Conservation (phyloP, 2,329 filamentous ascomycete genomes). For the Aspergillus pseudotamarii region DNA sequence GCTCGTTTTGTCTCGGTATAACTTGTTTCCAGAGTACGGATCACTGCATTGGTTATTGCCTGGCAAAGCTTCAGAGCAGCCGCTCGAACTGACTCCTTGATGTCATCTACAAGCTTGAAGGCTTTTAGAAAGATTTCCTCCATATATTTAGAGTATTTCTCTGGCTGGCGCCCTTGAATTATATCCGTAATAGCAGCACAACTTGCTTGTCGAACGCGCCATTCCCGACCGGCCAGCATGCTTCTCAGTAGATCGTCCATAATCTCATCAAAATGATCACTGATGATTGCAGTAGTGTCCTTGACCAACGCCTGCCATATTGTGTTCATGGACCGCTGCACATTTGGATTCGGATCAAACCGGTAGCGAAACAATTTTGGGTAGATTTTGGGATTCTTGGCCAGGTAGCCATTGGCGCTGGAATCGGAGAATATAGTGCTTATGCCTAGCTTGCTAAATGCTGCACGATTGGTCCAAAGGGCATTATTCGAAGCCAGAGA, state of each 20-base stretch:
- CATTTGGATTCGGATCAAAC: slow-evolving; percentile 92
- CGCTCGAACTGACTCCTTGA: slow-evolving; percentile 84
- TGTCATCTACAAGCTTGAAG: slow-evolving; percentile 92
- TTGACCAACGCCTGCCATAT: slow-evolving; percentile 98
- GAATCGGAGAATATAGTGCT: slow-evolving; percentile 91
- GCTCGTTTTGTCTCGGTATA: slow-evolving; percentile 66
- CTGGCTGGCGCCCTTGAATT: slow-evolving; percentile 75
- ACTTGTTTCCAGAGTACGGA: slow-evolving; percentile 81
- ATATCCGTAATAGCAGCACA: slow-evolving; percentile 88
- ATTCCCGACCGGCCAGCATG: slow-evolving; percentile 80
- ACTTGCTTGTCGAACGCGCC: slow-evolving; percentile 89
- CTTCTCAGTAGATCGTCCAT: slow-evolving; percentile 84
- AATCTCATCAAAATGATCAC: slow-evolving; percentile 83
- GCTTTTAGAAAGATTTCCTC: slow-evolving; percentile 81
- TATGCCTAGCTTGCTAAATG: slow-evolving; percentile 90
- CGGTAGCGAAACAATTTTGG: slow-evolving; percentile 92
- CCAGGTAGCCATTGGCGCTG: slow-evolving; percentile 65
- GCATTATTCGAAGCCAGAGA: slow-evolving; percentile 92
- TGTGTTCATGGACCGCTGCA: slow-evolving; percentile 93
- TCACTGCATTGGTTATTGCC: slow-evolving; percentile 79
- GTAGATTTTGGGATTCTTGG: slow-evolving; percentile 88
- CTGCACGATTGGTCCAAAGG: slow-evolving; percentile 95
- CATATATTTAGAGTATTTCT: slow-evolving; percentile 81
- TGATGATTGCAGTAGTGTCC: slow-evolving; percentile 74
- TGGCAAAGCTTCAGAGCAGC: slow-evolving; percentile 83